Evolutionary conservation across 768 basidiomycete genomes (phyloP), one percentile per base, ranked within the genome.

Genomic region (Rhizopogon vesiculosus): DNA sequence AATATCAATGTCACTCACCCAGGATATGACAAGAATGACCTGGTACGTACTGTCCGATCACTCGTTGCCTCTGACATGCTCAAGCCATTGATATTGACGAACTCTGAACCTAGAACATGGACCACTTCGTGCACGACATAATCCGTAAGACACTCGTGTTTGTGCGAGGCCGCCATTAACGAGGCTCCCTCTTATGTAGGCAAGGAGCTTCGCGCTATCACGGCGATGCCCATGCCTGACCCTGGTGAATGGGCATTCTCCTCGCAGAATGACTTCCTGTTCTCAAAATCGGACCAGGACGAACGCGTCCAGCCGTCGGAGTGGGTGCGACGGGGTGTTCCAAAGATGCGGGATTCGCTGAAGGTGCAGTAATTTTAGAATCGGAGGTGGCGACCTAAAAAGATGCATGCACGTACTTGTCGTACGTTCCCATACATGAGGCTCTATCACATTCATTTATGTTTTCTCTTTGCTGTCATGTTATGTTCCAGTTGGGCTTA

Each of bases 1-100:
- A 33, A 33, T 33, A 25, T 25, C 25, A 25, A 25, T 25, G 25
- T 2, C 19, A 33, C n/a, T 49, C 16, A 56, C 52, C 35, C 53
- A 71, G 71, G 85, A 51, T 87, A 87, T 62, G 87, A 87, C 69
- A 85, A 84, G 67, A 88, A 89, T 64, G 87, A 88, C 61, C 74
- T 88, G 53, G 82, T 84, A 58, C 58, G 79, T 41, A 10, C 3
- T 25, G 25, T 25, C 40, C 52, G 44, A 42, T 28, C 53, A 6
- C 18, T 56, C 56, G 45, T 49, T 25, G 16, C 56, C 57, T 59
- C 59, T 51, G 49, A 51, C 31, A 55, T 56, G 42, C 46, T 43
- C 19, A 9, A n/a, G 28, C 35, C 10, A 33, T 51, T 45, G 49
- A 29, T 44, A 40, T 55, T 57, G 22, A 54, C 22, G 44, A 50